Evolutionary conservation across 805 yeast species (phyloP).

Genomic region (Candida glaebosa): DNA sequence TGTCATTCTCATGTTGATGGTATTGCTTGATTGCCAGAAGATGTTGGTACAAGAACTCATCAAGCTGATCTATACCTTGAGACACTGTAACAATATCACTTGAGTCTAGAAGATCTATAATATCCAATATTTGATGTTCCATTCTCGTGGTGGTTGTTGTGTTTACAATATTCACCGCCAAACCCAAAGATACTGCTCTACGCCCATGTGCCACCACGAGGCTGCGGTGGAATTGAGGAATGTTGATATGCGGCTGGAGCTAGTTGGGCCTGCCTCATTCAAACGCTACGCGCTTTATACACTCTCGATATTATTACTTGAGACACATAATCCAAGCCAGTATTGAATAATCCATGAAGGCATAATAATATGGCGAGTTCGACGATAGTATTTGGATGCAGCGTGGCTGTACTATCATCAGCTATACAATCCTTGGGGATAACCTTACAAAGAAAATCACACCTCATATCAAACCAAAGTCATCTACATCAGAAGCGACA

Average conservation of each 20-base stretch:
- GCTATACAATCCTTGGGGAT: conserved; percentile 80
- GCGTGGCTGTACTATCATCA: conserved; percentile 70
- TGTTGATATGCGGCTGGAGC: neutral
- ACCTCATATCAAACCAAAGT: conserved; percentile 45
- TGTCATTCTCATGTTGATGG: conserved; percentile 4
- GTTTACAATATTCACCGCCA: neutral
- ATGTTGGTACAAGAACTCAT: conserved; percentile 6
- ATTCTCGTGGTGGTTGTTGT: neutral
- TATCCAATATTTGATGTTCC: conserved; percentile 1
- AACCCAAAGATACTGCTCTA: too few relatives aligned
- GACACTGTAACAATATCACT: neutral
- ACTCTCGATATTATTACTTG: neutral
- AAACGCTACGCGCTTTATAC: neutral
- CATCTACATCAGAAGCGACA: conserved; percentile 34
- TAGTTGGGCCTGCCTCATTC: neutral
- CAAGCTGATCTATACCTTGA: conserved; percentile 3
- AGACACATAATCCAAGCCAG: neutral
- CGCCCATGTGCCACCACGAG: too few relatives aligned
- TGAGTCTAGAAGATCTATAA: conserved; percentile 1
- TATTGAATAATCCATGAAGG: neutral
- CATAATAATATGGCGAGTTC: conserved; percentile 3
- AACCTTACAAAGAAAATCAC: conserved; percentile 78
- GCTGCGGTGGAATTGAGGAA: neutral
- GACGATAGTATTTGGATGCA: conserved; percentile 48
- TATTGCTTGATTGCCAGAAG: conserved; percentile 13